Conservation (phyloP, 805 yeast genomes). For the Kluyveromyces starmeri region DNA sequence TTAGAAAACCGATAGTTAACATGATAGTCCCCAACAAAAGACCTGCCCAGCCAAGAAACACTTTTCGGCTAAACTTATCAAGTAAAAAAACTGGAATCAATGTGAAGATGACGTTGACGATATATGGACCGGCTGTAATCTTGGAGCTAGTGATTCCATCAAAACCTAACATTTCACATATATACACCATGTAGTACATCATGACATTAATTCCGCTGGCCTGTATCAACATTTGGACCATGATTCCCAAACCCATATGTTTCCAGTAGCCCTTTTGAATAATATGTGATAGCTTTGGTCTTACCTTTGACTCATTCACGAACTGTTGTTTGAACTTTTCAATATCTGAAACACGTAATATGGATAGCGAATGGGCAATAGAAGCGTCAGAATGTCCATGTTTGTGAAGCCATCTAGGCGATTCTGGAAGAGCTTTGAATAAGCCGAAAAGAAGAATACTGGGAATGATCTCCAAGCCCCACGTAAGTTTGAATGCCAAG, state of each 20-base stretch:
- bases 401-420: slow-evolving; percentile 48
- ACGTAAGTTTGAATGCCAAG: slow-evolving; percentile 51
- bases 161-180: slow-evolving; percentile 42
- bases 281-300: not conserved
- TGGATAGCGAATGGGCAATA: not conserved
- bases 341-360: not conserved
- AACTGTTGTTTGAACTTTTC: slow-evolving; percentile 16
- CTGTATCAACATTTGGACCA: slow-evolving; percentile 36
- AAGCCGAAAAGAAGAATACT: slow-evolving; percentile 36
- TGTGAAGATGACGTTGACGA: slow-evolving; percentile 34
- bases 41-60: slow-evolving; percentile 37
- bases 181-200: slow-evolving; percentile 36
- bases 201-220: slow-evolving; percentile 37
- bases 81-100: slow-evolving; percentile 36
- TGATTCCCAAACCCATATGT: slow-evolving; percentile 32
- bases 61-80: slow-evolving; percentile 40
- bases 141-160: slow-evolving; percentile 24
- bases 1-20: slow-evolving; percentile 28
- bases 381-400: slow-evolving; percentile 11
- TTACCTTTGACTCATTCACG: not conserved
- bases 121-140: slow-evolving; percentile 32
- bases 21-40: slow-evolving; percentile 31
- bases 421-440: slow-evolving; percentile 40
- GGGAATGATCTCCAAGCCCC: slow-evolving; percentile 54
- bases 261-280: slow-evolving; percentile 14